Percentiles rank a stretch among this genome's conserved stretches.
Conservation (phyloP, 2,329 filamentous ascomycete species). For the Colletotrichum ledebouriae region DNA sequence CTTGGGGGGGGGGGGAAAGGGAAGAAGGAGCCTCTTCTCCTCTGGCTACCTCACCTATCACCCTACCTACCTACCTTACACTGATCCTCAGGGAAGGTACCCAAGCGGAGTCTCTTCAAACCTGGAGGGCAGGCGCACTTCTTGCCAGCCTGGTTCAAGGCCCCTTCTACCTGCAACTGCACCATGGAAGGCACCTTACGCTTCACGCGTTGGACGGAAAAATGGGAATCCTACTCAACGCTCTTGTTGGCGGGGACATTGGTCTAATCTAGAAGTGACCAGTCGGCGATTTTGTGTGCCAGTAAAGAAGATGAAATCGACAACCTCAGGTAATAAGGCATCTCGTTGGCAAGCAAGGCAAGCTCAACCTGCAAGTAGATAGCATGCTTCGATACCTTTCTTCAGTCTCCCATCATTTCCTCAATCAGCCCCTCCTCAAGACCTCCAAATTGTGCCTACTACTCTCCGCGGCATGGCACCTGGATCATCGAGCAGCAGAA, state of each 20-base stretch:
- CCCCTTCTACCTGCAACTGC: not conserved
- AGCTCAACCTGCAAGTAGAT: not conserved
- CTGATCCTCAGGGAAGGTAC: no score
- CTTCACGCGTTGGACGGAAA: not conserved
- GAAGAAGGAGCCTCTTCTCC: no score
- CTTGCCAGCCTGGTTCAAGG: not conserved
- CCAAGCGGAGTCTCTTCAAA: no score
- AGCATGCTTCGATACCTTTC: slow-evolving; percentile 1
- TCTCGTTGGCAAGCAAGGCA: no score
- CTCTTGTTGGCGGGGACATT: not conserved
- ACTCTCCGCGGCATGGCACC: not conserved
- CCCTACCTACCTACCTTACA: no score
- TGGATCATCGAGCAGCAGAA: not conserved
- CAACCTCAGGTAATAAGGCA: not conserved
- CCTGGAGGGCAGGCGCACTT: not conserved
- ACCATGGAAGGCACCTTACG: not conserved
- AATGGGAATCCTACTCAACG: not conserved
- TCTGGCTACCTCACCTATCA: no score
- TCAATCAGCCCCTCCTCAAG: not conserved
- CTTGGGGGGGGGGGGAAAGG: not conserved
- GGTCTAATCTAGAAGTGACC: not conserved
- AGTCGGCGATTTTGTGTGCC: slow-evolving; percentile 28
- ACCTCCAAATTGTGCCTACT: not conserved
- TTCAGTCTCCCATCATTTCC: not conserved
- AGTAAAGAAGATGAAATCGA: slow-evolving; percentile 15